Evolutionary conservation across 345 rosid genomes (phyloP).

Genomic region (Microcos paniculata): DNA sequence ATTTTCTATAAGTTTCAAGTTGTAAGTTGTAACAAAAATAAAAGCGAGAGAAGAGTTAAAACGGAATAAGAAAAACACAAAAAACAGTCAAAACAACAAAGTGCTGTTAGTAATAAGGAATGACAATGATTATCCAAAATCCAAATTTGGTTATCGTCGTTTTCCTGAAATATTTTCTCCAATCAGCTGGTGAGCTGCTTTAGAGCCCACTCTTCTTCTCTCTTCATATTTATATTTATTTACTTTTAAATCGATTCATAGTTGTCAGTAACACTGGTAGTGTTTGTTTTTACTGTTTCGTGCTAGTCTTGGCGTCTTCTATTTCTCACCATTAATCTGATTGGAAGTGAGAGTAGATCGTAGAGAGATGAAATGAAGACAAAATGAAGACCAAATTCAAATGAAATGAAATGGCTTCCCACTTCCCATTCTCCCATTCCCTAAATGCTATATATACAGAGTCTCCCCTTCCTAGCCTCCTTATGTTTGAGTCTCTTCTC

Average conservation of each 20-base stretch:
- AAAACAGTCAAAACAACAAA: background rate
- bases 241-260: background rate
- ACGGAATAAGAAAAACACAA: background rate
- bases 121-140: background rate
- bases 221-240: background rate
- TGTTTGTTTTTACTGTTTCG: slow-evolving; percentile 15
- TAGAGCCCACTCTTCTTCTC: background rate
- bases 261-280: too few relatives aligned
- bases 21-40: too few relatives aligned
- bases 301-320: slow-evolving; percentile 24
- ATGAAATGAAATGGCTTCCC: slow-evolving; percentile 35
- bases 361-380: slow-evolving; percentile 32
- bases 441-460: slow-evolving; percentile 32
- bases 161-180: background rate
- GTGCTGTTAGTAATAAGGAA: background rate
- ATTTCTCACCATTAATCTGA: slow-evolving; percentile 13
- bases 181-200: background rate
- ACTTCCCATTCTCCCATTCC: too few relatives aligned
- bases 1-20: too few relatives aligned
- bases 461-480: slow-evolving; percentile 11
- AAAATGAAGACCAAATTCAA: slow-evolving; percentile 59
- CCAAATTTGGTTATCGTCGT: background rate
- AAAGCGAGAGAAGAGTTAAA: too few relatives aligned
- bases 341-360: background rate
- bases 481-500: slow-evolving; percentile 22